phyloP scores from a whole-genome alignment of 371 early-diverging fungal species.

The Mortierella sp. region DNA sequence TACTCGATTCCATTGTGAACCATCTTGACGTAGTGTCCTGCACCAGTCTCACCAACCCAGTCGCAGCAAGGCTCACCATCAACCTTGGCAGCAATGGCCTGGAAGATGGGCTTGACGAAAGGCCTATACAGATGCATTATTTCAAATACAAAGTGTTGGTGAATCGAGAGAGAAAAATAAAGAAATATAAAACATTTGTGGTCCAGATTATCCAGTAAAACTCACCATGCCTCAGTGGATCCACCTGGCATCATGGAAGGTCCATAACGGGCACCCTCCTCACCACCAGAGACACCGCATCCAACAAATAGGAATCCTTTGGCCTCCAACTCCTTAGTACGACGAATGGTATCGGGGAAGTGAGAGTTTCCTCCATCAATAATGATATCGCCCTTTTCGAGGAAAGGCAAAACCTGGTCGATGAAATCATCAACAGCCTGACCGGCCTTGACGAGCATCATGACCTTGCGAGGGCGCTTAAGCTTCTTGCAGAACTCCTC shows the following conservation, averaged over 20 bases:
- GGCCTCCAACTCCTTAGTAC: slow-evolving; percentile 86
- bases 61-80: slow-evolving; percentile 97
- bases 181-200: background rate
- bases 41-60: slow-evolving; percentile 98
- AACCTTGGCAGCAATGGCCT: slow-evolving; percentile 92
- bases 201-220: background rate
- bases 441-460: slow-evolving; percentile 99
- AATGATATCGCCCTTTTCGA: slow-evolving; percentile 95
- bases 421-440: slow-evolving; percentile 96
- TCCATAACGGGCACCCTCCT: slow-evolving; percentile 99
- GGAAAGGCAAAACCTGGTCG: slow-evolving; percentile 84
- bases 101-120: slow-evolving; percentile 94
- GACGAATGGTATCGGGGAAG: slow-evolving; percentile 97
- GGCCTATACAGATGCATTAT: slow-evolving; percentile 63
- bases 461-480: slow-evolving; percentile 95
- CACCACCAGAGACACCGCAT: slow-evolving; percentile 99
- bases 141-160: background rate
- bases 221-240: slow-evolving; percentile 89
- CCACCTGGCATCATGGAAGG: slow-evolving; percentile 99
- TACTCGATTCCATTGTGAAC: slow-evolving; percentile 99
- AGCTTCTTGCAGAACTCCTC: slow-evolving; percentile 93
- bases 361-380: slow-evolving; percentile 99
- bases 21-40: slow-evolving; percentile 99
- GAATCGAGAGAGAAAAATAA: background rate
- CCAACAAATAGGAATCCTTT: slow-evolving; percentile 97